phyloP scores from a whole-genome alignment of 805 yeast genomes.

The Kregervanrija delftensis region DNA sequence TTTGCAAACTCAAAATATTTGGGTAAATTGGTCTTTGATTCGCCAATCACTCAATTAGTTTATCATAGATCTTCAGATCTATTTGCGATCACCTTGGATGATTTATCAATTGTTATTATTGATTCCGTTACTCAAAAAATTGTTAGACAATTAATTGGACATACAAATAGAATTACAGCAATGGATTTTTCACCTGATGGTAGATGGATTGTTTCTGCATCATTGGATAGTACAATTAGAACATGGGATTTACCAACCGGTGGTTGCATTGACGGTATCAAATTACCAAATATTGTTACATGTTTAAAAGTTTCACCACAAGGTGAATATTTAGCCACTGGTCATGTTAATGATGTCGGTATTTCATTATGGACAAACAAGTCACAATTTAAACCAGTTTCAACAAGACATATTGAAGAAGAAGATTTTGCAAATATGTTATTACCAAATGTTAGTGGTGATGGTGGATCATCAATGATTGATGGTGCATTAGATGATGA shows the following conservation, averaged over 20 bases:
- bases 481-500: conserved; percentile 65
- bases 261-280: conserved; percentile 89
- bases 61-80: conserved; percentile 81
- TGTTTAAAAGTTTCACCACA: conserved; percentile 72
- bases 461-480: conserved; percentile 60
- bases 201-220: conserved; percentile 82
- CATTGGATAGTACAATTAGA: conserved; percentile 80
- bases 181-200: conserved; percentile 93
- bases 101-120: conserved; percentile 72
- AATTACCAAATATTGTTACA: conserved; percentile 74
- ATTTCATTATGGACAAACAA: conserved; percentile 88
- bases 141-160: conserved; percentile 87
- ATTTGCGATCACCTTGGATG: conserved; percentile 80
- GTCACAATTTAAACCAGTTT: conserved; percentile 72
- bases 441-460: conserved; percentile 75
- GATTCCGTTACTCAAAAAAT: conserved; percentile 77
- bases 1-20: conserved; percentile 64
- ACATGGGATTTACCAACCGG: conserved; percentile 99
- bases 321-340: conserved; percentile 87
- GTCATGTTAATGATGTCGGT: conserved; percentile 88
- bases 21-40: conserved; percentile 59
- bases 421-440: conserved; percentile 62
- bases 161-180: conserved; percentile 77
- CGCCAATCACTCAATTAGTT: conserved; percentile 72
- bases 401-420: conserved; percentile 67